Evolutionary conservation across 2,329 filamentous ascomycete genomes (phyloP).

Genomic region (Ophiostoma fasciatum): DNA sequence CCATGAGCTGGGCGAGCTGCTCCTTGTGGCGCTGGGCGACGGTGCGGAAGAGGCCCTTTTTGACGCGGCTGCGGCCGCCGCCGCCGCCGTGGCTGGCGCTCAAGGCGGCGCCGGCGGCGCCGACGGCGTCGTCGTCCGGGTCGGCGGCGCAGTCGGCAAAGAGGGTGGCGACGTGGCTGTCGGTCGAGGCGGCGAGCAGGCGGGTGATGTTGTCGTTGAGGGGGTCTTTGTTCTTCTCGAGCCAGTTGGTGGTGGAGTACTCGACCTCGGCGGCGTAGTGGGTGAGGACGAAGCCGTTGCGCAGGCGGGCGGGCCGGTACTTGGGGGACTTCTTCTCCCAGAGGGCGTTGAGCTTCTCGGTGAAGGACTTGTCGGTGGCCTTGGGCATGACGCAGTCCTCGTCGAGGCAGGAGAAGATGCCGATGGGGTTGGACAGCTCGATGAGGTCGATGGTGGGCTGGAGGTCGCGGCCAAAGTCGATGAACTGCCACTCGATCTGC

Average conservation of each 20-base stretch:
- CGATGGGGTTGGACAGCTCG: conserved; percentile 89
- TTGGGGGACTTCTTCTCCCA: conserved; percentile 96
- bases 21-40: conserved; percentile 97
- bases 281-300: conserved; percentile 86
- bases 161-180: conserved; percentile 69
- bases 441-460: conserved; percentile 97
- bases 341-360: conserved; percentile 88
- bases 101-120: conserved; percentile 29
- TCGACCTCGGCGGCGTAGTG: conserved; percentile 98
- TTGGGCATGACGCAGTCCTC: conserved; percentile 99
- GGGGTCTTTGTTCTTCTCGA: conserved; percentile 98
- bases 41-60: conserved; percentile 93
- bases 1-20: conserved; percentile 92
- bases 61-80: conserved; percentile 61
- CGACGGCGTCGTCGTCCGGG: conserved; percentile 48
- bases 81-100: conserved; percentile 12
- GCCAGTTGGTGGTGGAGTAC: conserved; percentile 86
- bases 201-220: conserved; percentile 93
- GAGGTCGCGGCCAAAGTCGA: conserved; percentile 92
- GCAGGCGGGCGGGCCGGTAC: conserved; percentile 75
- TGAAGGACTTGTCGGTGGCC: conserved; percentile 91
- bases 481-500: conserved; percentile 99
- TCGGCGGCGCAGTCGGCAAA: conserved; percentile 75
- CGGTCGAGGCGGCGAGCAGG: conserved; percentile 65
- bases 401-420: conserved; percentile 95